Percentiles rank a stretch among this genome's conserved stretches.
These are phyloP conservation scores for Cyathus striatus DNA, from an alignment of 768 basidiomycete species.

Conservation along the genomic window DNA sequence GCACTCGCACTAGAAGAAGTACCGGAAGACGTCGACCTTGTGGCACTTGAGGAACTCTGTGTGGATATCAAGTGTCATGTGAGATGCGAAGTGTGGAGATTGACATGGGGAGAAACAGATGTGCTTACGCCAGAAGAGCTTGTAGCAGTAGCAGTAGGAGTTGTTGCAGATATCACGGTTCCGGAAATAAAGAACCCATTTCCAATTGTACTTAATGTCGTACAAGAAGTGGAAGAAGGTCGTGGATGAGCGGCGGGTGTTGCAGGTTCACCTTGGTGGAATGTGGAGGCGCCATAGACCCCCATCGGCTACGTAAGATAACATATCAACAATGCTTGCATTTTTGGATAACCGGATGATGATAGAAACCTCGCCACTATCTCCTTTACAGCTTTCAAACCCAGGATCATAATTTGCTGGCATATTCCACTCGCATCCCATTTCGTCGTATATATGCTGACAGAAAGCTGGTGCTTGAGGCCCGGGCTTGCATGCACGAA, in stretches of 20 bases:
- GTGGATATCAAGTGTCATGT: slow-evolving; percentile 5
- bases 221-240: slow-evolving; percentile 60
- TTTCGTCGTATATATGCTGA: slow-evolving; percentile 53
- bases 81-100: slow-evolving; percentile 2
- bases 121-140: slow-evolving; percentile 6
- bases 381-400: slow-evolving; percentile 49
- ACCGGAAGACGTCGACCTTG: background rate
- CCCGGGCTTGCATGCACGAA: slow-evolving; percentile 61
- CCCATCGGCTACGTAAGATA: slow-evolving; percentile 48
- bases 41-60: slow-evolving; percentile 4
- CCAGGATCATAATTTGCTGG: slow-evolving; percentile 42
- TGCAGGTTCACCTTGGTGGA: slow-evolving; percentile 52
- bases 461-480: slow-evolving; percentile 47
- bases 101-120: slow-evolving; percentile 3
- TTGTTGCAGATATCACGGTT: slow-evolving; percentile 11
- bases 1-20: slow-evolving; percentile 5
- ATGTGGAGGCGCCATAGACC: slow-evolving; percentile 63
- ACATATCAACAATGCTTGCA: background rate
- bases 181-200: slow-evolving; percentile 34
- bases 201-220: slow-evolving; percentile 41
- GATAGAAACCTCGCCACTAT: slow-evolving; percentile 37
- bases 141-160: slow-evolving; percentile 11
- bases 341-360: background rate
- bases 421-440: slow-evolving; percentile 63
- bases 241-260: slow-evolving; percentile 54